Conservation (phyloP, 768 basidiomycete species). For the Psilocybe cyanescens region DNA sequence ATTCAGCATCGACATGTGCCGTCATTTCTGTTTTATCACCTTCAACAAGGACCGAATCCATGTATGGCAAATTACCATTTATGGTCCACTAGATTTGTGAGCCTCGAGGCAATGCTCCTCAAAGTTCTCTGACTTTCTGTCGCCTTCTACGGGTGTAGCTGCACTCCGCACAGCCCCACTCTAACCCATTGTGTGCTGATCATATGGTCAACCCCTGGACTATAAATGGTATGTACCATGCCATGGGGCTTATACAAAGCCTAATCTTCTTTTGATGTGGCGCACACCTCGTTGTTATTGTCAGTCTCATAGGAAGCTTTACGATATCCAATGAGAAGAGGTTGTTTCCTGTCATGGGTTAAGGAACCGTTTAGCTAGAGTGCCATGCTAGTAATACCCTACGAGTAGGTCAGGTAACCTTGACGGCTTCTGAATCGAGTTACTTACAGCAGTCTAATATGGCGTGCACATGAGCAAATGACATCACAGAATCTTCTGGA, state of each 20-base stretch:
- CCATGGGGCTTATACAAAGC: not conserved
- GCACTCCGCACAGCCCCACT: not conserved
- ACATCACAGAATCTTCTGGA: not conserved
- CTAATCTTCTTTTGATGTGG: not conserved
- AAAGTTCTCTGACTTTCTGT: not conserved
- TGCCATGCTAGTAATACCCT: not conserved
- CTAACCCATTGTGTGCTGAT: not conserved
- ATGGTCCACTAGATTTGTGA: not conserved
- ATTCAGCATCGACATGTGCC: too few relatives aligned
- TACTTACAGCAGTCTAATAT: not conserved
- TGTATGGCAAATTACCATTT: not conserved
- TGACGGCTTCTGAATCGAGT: not conserved
- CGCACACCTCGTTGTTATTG: not conserved
- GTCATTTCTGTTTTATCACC: too few relatives aligned
- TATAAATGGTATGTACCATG: not conserved
- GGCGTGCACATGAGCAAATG: not conserved
- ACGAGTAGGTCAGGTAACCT: not conserved
- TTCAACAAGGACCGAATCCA: not conserved
- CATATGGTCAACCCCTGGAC: not conserved
- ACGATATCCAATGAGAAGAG: not conserved
- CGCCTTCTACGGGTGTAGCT: not conserved
- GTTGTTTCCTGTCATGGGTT: not conserved
- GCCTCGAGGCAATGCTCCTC: not conserved
- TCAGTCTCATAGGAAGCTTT: not conserved
- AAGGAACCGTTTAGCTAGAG: not conserved